These are phyloP conservation scores for Stylonectria norvegica DNA, from an alignment of 2,329 filamentous ascomycete species.

Conservation along the genomic window DNA sequence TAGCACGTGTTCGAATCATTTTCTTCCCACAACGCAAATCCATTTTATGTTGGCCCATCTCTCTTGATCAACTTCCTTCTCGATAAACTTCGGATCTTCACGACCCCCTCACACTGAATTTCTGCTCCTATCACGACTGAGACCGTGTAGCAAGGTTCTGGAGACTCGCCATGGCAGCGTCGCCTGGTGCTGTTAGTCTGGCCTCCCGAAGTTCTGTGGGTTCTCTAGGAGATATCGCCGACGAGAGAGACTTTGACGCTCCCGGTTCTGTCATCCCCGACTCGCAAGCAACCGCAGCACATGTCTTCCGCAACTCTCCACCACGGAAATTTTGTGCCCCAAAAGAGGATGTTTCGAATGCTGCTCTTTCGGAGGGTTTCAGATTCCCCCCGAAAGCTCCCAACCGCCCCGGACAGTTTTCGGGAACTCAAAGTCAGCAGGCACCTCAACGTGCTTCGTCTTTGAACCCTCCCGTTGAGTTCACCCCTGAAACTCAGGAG, in stretches of 20 bases:
- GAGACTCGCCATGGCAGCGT: slow-evolving; percentile 14
- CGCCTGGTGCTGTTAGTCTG: background rate
- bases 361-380: slow-evolving; percentile 22
- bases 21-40: too few relatives aligned
- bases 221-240: slow-evolving; percentile 5
- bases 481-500: background rate
- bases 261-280: slow-evolving; percentile 11
- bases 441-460: background rate
- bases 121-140: too few relatives aligned
- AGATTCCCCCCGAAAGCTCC: slow-evolving; percentile 17
- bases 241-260: slow-evolving; percentile 11
- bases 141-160: too few relatives aligned
- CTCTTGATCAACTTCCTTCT: too few relatives aligned
- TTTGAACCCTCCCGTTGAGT: slow-evolving; percentile 2
- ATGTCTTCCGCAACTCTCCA: background rate
- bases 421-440: slow-evolving; percentile 13
- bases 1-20: too few relatives aligned
- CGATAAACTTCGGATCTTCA: too few relatives aligned
- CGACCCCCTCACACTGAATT: too few relatives aligned
- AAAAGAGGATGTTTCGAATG: slow-evolving; percentile 20
- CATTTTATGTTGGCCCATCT: too few relatives aligned
- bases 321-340: slow-evolving; percentile 12
- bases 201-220: slow-evolving; percentile 5
- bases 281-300: slow-evolving; percentile 5
- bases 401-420: slow-evolving; percentile 22